Evolutionary conservation across 140 eudicot genomes (phyloP).

Genomic region (Cichorium intybus): DNA sequence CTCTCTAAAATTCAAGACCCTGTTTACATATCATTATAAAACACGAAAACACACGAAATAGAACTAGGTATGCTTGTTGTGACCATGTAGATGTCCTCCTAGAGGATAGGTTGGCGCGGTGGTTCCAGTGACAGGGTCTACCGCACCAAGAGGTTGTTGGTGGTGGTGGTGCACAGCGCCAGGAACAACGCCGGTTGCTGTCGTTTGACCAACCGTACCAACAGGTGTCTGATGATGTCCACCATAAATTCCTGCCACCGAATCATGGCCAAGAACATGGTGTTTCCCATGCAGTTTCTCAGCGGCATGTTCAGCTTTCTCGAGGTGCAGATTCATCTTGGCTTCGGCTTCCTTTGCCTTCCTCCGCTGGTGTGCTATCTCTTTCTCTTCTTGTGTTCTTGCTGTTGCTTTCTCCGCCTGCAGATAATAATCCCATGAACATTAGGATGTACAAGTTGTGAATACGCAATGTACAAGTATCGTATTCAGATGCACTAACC

Average conservation of each 20-base stretch:
- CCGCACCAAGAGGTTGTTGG: conserved; percentile 25
- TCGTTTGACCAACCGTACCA: conserved; percentile 12
- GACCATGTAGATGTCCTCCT: conserved; percentile 48
- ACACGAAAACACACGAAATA: background rate
- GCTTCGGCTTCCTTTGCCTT: conserved; percentile 83
- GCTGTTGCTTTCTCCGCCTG: conserved; percentile 71
- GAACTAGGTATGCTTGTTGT: conserved; percentile 26
- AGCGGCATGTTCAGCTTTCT: conserved; percentile 58
- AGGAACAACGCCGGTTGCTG: background rate
- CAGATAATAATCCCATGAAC: background rate
- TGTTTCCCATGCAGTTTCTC: conserved; percentile 58
- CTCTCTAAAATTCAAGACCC: background rate
- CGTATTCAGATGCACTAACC: conserved; percentile 25
- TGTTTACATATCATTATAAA: background rate
- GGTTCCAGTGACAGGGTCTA: conserved; percentile 26
- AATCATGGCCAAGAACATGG: conserved; percentile 25
- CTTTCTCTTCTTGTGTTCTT: conserved; percentile 55
- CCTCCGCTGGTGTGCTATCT: conserved; percentile 51
- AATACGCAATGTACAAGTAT: background rate
- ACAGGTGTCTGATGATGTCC: conserved; percentile 16
- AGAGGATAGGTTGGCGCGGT: conserved; percentile 40
- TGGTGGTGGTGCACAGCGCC: conserved; percentile 6
- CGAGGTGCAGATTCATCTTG: conserved; percentile 56
- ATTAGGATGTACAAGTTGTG: background rate
- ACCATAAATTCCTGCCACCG: conserved; percentile 13